Evolutionary conservation across 495 filamentous ascomycete genomes (phyloP).

Genomic region (Saxophila tyrrhenica): DNA sequence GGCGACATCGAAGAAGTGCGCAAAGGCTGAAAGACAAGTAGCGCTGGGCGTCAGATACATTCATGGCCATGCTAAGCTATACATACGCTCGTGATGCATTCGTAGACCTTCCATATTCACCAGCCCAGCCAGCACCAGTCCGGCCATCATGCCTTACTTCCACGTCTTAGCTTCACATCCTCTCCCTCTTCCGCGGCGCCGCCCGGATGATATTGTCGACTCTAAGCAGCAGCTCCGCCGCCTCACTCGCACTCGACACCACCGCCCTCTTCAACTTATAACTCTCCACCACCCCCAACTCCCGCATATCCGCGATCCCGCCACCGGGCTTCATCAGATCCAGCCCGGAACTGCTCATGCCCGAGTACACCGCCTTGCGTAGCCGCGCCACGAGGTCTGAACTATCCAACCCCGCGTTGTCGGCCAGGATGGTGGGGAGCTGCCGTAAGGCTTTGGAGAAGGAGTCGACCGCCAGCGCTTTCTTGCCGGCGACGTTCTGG

Average conservation of each 20-base stretch:
- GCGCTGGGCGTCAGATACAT: too few relatives aligned
- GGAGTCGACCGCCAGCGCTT: constrained; percentile 80
- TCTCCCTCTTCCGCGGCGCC: constrained; percentile 62
- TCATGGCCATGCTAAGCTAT: too few relatives aligned
- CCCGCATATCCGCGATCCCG: constrained; percentile 90
- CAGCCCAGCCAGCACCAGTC: too few relatives aligned
- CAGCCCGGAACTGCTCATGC: constrained; percentile 80
- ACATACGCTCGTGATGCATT: too few relatives aligned
- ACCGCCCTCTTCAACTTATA: constrained; percentile 98
- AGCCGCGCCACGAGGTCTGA: constrained; percentile 86
- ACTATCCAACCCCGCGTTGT: constrained; percentile 93
- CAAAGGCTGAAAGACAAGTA: too few relatives aligned
- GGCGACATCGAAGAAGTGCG: too few relatives aligned
- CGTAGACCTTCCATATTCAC: too few relatives aligned
- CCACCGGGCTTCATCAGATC: constrained; percentile 85
- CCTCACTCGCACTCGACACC: constrained; percentile 87
- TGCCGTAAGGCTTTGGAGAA: constrained; percentile 85
- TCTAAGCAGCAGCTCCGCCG: constrained; percentile 77
- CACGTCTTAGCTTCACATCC: constrained; percentile 46
- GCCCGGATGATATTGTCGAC: constrained; percentile 81
- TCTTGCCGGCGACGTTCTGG: constrained; percentile 91
- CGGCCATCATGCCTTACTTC: neutral
- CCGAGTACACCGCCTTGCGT: constrained; percentile 85
- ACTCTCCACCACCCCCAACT: constrained; percentile 93
- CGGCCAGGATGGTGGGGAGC: constrained; percentile 89